These are phyloP conservation scores for Ephemerocybe angulata DNA, from an alignment of 768 basidiomycete genomes.

Conservation along the genomic window DNA sequence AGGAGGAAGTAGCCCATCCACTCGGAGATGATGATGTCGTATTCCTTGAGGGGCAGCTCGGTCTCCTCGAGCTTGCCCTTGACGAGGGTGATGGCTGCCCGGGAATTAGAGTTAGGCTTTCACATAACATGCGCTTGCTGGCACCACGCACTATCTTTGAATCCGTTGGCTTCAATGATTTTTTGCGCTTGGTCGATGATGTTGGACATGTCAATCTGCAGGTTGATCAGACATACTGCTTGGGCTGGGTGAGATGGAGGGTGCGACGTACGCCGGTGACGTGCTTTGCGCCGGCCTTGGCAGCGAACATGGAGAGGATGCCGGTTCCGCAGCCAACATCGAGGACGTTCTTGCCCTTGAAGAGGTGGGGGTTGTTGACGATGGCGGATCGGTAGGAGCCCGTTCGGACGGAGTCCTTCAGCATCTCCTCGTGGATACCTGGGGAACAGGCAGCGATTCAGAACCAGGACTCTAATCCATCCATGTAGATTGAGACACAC, in stretches of 20 bases:
- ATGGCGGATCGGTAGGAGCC: constrained; percentile 94
- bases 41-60: constrained; percentile 82
- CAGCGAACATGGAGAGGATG: constrained; percentile 97
- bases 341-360: constrained; percentile 94
- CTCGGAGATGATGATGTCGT: constrained; percentile 99
- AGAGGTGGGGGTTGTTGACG: constrained; percentile 89
- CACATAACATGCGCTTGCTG: constrained; percentile 1
- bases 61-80: constrained; percentile 98
- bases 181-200: constrained; percentile 99
- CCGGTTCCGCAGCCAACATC: constrained; percentile 99
- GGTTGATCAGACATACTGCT: constrained; percentile 13
- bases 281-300: constrained; percentile 89
- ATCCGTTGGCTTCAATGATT: constrained; percentile 95
- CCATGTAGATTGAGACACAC: constrained; percentile 44
- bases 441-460: constrained; percentile 8
- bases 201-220: constrained; percentile 98
- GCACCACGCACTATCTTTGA: constrained; percentile 75
- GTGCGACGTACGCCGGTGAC: constrained; percentile 77
- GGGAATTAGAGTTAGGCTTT: not conserved
- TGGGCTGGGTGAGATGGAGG: constrained; percentile 4
- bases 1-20: constrained; percentile 99
- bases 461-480: not conserved
- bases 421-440: constrained; percentile 99
- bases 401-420: constrained; percentile 95
- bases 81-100: constrained; percentile 86